Conservation (phyloP, 1,284 basidiomycete species). For the Fomitopsis pinicola region DNA sequence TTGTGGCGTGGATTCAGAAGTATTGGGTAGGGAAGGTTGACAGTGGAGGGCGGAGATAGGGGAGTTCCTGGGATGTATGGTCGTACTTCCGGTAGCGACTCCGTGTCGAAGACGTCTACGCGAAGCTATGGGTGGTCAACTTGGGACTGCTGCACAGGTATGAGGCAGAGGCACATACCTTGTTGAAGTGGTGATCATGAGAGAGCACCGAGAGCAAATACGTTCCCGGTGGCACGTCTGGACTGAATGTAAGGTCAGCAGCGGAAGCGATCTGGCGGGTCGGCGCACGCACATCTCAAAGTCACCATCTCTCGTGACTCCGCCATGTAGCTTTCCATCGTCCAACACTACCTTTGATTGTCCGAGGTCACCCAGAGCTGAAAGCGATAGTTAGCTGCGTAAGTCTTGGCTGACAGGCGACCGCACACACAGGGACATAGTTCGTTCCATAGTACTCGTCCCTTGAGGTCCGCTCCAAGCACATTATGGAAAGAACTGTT, state of each 20-base stretch:
- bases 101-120: slow-evolving; percentile 52
- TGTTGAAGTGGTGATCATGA: slow-evolving; percentile 65
- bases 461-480: slow-evolving; percentile 49
- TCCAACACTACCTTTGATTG: slow-evolving; percentile 59
- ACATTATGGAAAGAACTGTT: slow-evolving; percentile 27
- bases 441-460: slow-evolving; percentile 62
- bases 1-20: slow-evolving; percentile 47
- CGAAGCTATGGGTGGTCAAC: slow-evolving; percentile 41
- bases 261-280: not conserved
- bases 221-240: slow-evolving; percentile 57
- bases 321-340: slow-evolving; percentile 46
- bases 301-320: slow-evolving; percentile 50
- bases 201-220: slow-evolving; percentile 64
- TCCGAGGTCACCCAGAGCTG: slow-evolving; percentile 43
- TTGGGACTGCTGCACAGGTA: not conserved
- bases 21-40: slow-evolving; percentile 67
- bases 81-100: slow-evolving; percentile 47
- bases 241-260: slow-evolving; percentile 33
- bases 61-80: slow-evolving; percentile 69
- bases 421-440: slow-evolving; percentile 50
- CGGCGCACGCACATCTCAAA: slow-evolving; percentile 57
- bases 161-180: slow-evolving; percentile 37
- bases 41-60: slow-evolving; percentile 50
- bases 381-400: not conserved
- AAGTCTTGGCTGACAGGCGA: not conserved